Conservation (phyloP, 2,329 filamentous ascomycete genomes). For the Bipolaris oryzae region DNA sequence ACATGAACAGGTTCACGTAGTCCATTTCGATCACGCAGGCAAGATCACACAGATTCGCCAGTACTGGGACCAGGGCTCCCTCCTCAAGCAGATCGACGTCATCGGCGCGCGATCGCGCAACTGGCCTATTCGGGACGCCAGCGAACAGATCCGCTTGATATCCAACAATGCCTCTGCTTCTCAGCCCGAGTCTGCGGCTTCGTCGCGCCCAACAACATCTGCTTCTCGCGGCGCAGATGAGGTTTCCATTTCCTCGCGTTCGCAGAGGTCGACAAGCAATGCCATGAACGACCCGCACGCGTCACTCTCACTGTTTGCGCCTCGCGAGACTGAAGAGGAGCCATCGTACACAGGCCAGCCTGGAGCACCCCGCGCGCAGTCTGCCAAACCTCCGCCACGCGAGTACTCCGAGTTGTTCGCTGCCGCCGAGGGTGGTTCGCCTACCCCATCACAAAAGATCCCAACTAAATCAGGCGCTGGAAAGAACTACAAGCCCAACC, state of each 20-base stretch:
- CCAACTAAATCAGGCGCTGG: constrained; percentile 54
- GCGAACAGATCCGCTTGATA: constrained; percentile 82
- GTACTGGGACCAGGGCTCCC: constrained; percentile 92
- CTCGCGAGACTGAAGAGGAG: constrained; percentile 67
- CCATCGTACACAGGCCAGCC: constrained; percentile 55
- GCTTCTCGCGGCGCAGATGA: constrained; percentile 41
- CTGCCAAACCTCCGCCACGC: constrained; percentile 73
- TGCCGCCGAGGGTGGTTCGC: constrained; percentile 53
- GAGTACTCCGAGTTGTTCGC: constrained; percentile 73
- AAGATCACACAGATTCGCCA: constrained; percentile 88
- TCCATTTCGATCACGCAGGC: constrained; percentile 75
- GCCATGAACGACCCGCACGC: constrained; percentile 61
- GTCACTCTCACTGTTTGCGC: constrained; percentile 74
- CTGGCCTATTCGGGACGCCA: constrained; percentile 91
- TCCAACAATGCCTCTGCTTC: constrained; percentile 59
- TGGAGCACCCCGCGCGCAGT: constrained; percentile 64
- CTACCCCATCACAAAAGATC: constrained; percentile 51
- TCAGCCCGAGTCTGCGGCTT: constrained; percentile 35
- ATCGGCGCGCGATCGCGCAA: constrained; percentile 89
- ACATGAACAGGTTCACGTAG: constrained; percentile 68
- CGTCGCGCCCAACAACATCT: constrained; percentile 44
- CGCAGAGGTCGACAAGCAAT: constrained; percentile 47
- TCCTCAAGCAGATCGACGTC: constrained; percentile 91
- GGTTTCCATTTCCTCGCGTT: constrained; percentile 46
- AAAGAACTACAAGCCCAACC: constrained; percentile 59